phyloP scores from a whole-genome alignment of 768 basidiomycete species.

The Panellus pusillus region DNA sequence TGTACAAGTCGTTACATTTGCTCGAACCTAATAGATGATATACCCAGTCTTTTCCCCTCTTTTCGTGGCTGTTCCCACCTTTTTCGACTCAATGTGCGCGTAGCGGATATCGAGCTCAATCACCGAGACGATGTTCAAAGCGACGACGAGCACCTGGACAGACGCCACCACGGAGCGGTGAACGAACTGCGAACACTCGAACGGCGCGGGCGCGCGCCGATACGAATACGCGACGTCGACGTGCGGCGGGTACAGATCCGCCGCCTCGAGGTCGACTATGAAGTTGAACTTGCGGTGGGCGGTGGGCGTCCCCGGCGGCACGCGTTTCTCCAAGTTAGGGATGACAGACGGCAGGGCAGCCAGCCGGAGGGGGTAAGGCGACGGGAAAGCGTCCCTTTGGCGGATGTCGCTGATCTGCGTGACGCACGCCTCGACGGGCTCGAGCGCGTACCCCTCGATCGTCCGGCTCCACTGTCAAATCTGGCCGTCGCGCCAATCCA shows the following conservation, averaged over 20 bases:
- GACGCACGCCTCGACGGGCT: slow-evolving; percentile 92
- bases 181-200: slow-evolving; percentile 87
- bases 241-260: slow-evolving; percentile 71
- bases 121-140: slow-evolving; percentile 81
- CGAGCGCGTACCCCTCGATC: slow-evolving; percentile 87
- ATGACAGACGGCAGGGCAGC: no score
- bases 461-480: slow-evolving; percentile 77
- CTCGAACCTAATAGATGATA: no score
- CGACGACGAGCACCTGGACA: slow-evolving; percentile 80
- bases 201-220: slow-evolving; percentile 71
- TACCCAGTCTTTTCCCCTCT: no score
- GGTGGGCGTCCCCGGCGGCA: slow-evolving; percentile 61
- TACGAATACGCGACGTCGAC: slow-evolving; percentile 93
- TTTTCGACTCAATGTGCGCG: no score
- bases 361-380: slow-evolving; percentile 82
- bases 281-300: slow-evolving; percentile 72
- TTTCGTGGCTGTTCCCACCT: no score
- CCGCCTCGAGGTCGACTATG: slow-evolving; percentile 81
- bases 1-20: no score
- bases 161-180: slow-evolving; percentile 89
- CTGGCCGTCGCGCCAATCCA: slow-evolving; percentile 95
- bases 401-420: no score
- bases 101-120: slow-evolving; percentile 58
- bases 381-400: slow-evolving; percentile 86
- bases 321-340: no score